Evolutionary conservation across 2,329 filamentous ascomycete genomes (phyloP), one percentile per base, ranked within the genome.

Genomic region (Daldinia sp.): DNA sequence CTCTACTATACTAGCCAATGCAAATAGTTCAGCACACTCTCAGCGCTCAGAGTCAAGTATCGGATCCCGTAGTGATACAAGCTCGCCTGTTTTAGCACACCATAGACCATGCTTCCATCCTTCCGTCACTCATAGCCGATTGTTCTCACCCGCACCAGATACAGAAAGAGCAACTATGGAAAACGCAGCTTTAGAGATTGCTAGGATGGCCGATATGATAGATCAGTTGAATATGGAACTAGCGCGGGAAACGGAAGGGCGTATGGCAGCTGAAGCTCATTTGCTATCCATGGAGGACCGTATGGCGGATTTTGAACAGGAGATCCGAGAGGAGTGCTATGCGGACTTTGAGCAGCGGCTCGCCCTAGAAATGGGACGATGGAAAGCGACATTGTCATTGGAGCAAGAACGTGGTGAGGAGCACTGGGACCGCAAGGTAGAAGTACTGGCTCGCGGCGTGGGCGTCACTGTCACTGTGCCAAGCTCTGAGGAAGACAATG

Each of bases 371-470:
- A 86, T 92, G 75, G 84, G 86, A 8, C 83, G 92, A n/a, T 97
- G 93, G 91, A 90, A 94, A 74, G 85, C 85, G 0, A 90, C 87
- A 0, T 86, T 93, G 75, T 90, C 92, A 15, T 86, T 90, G 4
- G 93, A 97, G 75, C 85, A 87, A 64, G 93, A 96, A 70, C 86
- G 88, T 43, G 88, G 88, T 53, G 93, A 97, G 63, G 91, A 92
- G 74, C 92, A 96, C 76, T 85, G 95, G 73, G 94, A 98, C 75
- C 87, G 87, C 68, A 99, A 99, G 79, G 84, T 96, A 6, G 94
- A 93, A 61, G 83, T 93, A 19, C 78, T 91, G 30, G 84, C 87
- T 57, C 80, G 85, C 53, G 85, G 86, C 11, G 80, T 84, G 69
- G 79, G 77, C 68, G 80, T 70, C 15, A 58, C 53, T 0, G 58